Percentiles rank a stretch among this genome's conserved stretches.
Evolutionary conservation across 768 basidiomycete species (phyloP).

Genomic region (Boletus insuetus): DNA sequence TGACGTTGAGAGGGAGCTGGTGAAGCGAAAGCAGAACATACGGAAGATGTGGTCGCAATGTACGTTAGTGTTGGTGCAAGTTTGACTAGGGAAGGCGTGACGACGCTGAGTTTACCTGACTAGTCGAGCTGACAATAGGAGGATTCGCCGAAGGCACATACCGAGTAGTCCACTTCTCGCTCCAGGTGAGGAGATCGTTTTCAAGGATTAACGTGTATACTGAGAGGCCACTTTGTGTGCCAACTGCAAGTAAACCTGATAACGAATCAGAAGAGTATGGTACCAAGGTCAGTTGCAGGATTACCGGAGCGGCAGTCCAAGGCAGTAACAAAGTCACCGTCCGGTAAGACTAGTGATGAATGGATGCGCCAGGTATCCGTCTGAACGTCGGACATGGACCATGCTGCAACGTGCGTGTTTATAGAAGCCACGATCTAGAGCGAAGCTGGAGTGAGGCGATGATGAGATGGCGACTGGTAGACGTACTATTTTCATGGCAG

Average conservation of each 20-base stretch:
- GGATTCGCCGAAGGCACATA: slow-evolving; percentile 32
- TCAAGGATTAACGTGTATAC: slow-evolving; percentile 78
- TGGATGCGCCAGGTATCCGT: slow-evolving; percentile 74
- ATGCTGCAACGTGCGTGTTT: slow-evolving; percentile 66
- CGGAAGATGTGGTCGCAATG: slow-evolving; percentile 63
- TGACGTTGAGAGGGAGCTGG: slow-evolving; percentile 5
- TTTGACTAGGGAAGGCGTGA: slow-evolving; percentile 49
- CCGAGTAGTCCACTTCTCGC: slow-evolving; percentile 70
- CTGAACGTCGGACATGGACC: slow-evolving; percentile 70
- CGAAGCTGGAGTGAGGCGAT: slow-evolving; percentile 9
- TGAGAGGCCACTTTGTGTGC: slow-evolving; percentile 55
- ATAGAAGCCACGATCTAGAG: slow-evolving; percentile 71
- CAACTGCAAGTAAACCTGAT: slow-evolving; percentile 75
- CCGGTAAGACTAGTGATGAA: slow-evolving; percentile 70
- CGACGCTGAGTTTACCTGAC: slow-evolving; percentile 36
- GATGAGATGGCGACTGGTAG: background rate
- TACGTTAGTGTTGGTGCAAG: slow-evolving; percentile 79
- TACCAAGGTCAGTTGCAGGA: background rate
- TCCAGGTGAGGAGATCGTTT: slow-evolving; percentile 83
- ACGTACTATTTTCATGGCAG: slow-evolving; percentile 79
- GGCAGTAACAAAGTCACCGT: slow-evolving; percentile 51
- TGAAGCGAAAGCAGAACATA: slow-evolving; percentile 31
- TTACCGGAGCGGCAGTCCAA: slow-evolving; percentile 76
- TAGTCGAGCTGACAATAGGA: slow-evolving; percentile 11
- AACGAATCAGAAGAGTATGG: slow-evolving; percentile 24